A percentile compares a stretch with the other conserved stretches of the same genome.
phyloP scores from a whole-genome alignment of 495 filamentous ascomycete species.

The Chaetomium fimeti region DNA sequence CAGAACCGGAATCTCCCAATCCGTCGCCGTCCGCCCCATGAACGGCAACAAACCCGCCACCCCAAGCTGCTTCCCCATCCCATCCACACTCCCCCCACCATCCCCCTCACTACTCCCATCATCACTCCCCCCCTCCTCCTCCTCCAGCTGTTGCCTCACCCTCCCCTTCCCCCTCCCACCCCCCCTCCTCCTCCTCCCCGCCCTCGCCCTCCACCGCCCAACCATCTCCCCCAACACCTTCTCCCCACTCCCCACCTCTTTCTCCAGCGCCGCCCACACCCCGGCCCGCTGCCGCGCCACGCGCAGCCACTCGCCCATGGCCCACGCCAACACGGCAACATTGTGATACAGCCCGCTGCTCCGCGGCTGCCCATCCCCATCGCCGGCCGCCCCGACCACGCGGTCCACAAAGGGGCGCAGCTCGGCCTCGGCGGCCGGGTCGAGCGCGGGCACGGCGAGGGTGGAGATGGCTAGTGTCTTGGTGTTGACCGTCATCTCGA shows the following conservation, averaged over 20 bases:
- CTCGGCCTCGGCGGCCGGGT: slow-evolving; percentile 44
- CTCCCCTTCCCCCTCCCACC: slow-evolving; percentile 16
- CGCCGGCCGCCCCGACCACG: slow-evolving; percentile 14
- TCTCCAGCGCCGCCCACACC: slow-evolving; percentile 48
- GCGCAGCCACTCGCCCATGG: slow-evolving; percentile 55
- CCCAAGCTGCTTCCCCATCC: slow-evolving; percentile 11
- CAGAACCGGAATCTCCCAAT: slow-evolving; percentile 38
- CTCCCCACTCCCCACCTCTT: slow-evolving; percentile 37
- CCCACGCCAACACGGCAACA: slow-evolving; percentile 48
- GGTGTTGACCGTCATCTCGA: slow-evolving; percentile 52
- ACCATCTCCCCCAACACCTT: slow-evolving; percentile 33
- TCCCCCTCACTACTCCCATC: slow-evolving; percentile 15
- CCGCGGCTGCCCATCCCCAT: not conserved
- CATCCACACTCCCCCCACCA: slow-evolving; percentile 17
- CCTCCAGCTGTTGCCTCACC: slow-evolving; percentile 25
- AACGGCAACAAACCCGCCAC: slow-evolving; percentile 38
- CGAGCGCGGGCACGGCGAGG: slow-evolving; percentile 44
- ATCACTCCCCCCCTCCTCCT: slow-evolving; percentile 22
- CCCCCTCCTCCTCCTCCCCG: slow-evolving; percentile 25
- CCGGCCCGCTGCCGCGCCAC: slow-evolving; percentile 45
- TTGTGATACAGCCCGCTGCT: slow-evolving; percentile 44
- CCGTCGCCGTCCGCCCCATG: slow-evolving; percentile 46
- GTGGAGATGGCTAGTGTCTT: slow-evolving; percentile 38
- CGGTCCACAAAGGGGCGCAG: slow-evolving; percentile 43
- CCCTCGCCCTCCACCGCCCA: slow-evolving; percentile 27